Base-by-base conservation (phyloP, 2,329 filamentous ascomycete species). In the Penicillium sp. region DNA sequence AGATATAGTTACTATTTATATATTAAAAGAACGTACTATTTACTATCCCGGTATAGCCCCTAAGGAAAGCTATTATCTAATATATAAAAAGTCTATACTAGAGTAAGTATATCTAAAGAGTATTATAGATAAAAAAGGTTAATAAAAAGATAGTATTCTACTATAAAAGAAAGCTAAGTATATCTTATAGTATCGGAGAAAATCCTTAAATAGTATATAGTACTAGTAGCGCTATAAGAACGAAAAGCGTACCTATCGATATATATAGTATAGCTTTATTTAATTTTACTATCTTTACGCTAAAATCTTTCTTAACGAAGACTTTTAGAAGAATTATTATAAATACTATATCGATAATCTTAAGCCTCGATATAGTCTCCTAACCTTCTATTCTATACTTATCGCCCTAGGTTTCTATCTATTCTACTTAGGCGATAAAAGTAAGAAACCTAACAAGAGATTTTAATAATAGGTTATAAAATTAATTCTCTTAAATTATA, bases 1-100 rank as follows among this genome's bases (percentile, higher is more conserved):
- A 8, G 61, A 69, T 42, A 63, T 67, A 33, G 53, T 65, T 6
- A 43, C 52, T 27, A 53, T 67, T 21, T 66, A 42, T n/a, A 64
- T 6, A 10, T 62, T 53, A 49, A 51, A 0, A 33, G 49, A 51
- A 33, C 9, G 9, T 33, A 4, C 27, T 2, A 3, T 43, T 42
- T 51, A 51, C 49, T 51, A 51, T 23, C 49, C 38, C 1, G 6
- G n/a, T 0, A 42, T 51, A 1, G 12, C n/a, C 12, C 59, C 55
- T 10, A 23, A 35, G 3, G 42, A 54, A 8, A 53, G 49, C 33
- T 1, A 13, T 3, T 62, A 6, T 53, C 35, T 1, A 36, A 36
- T 36, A 1, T 36, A 1, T 3, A 36, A 4, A 0, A 36, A 36
- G 35, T 36, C 35, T 9, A 36, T 36, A 36, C 35, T 36, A n/a